Percentiles rank a stretch among this genome's conserved stretches.
These are phyloP conservation scores for Herpetomonas tarakana DNA, from an alignment of 208 protist species.

Conservation along the genomic window DNA sequence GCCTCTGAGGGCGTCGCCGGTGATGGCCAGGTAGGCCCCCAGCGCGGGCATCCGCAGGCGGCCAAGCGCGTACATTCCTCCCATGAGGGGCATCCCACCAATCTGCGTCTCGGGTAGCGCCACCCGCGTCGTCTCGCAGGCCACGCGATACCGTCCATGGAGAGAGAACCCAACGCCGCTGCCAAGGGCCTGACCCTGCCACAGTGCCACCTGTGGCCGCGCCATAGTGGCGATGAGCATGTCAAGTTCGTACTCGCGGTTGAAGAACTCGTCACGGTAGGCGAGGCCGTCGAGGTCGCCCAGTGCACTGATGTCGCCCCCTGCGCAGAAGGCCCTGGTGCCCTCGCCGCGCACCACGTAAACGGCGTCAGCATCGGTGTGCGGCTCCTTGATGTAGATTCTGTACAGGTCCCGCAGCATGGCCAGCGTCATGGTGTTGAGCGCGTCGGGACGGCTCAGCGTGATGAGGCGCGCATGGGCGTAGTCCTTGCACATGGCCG, in stretches of 20 bases:
- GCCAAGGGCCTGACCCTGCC: constrained; percentile 83
- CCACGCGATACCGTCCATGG: constrained; percentile 68
- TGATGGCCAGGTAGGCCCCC: constrained; percentile 76
- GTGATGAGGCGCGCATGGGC: constrained; percentile 39
- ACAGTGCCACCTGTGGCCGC: constrained; percentile 68
- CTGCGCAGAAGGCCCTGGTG: constrained; percentile 63
- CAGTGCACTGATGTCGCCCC: constrained; percentile 62
- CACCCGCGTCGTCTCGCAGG: constrained; percentile 69
- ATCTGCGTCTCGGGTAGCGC: constrained; percentile 86
- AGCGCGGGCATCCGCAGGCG: constrained; percentile 41
- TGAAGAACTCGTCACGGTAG: constrained; percentile 46
- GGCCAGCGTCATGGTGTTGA: constrained; percentile 46
- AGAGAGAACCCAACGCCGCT: constrained; percentile 80
- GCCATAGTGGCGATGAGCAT: constrained; percentile 59
- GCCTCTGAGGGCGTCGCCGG: constrained; percentile 70
- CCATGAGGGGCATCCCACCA: constrained; percentile 66
- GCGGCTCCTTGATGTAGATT: constrained; percentile 33
- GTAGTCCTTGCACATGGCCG: constrained; percentile 29
- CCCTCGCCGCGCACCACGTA: constrained; percentile 43
- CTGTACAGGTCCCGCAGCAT: constrained; percentile 43
- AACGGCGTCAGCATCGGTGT: constrained; percentile 27
- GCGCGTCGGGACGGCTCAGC: constrained; percentile 22
- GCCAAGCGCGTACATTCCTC: constrained; percentile 57
- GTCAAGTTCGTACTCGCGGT: constrained; percentile 67
- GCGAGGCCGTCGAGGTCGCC: not conserved